Evolutionary conservation across 148 eudicot genomes (phyloP), one percentile per base, ranked within the genome.

Genomic region (Polygonum maritimum): DNA sequence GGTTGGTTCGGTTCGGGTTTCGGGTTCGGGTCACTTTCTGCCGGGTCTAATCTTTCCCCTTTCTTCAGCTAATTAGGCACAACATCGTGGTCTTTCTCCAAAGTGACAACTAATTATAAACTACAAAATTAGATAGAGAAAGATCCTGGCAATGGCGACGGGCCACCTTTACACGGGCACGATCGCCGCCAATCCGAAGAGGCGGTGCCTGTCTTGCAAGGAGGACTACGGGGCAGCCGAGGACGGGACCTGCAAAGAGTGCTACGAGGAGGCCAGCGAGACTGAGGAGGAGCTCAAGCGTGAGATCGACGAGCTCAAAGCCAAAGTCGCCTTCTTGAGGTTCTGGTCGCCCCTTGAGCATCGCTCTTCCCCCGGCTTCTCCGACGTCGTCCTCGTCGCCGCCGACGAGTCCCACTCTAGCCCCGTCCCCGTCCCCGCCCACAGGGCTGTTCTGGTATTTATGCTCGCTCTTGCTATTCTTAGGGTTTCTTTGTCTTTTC

Each of bases 251-350:
- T 93, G 98, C 86, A 82, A 86, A 78, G 98, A 93, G 82, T 93
- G 98, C 74, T 91, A 93, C 84, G 93, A 90, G 76, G 93, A 93
- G 67, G 98, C 98, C 0, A 87, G 93, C 71, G 98, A 93, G 80
- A 93, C 96, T 1, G 90, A 93, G 76, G 92, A 93, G 52, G 96
- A 87, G 74, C 87, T 85, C 31, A 88, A 93, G 82, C 80, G 89
- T 4, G 91, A 93, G 86, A 93, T 91, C 81, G 89, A 93, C 0
- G 92, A 88, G 13, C 91, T 93, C 67, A 93, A 89, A 40, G 63
- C 93, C 35, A 93, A 93, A 51, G 86, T 93, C 26, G 52, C 86
- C 36, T 93, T 93, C 58, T 86, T 91, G 15, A 76, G 82, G 1
- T 80, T 90, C 73, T 83, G 82, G 75, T 49, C 76, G 14, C 82